These are phyloP conservation scores for Guyanaporus albipodus DNA, from an alignment of 768 basidiomycete genomes.

Conservation along the genomic window DNA sequence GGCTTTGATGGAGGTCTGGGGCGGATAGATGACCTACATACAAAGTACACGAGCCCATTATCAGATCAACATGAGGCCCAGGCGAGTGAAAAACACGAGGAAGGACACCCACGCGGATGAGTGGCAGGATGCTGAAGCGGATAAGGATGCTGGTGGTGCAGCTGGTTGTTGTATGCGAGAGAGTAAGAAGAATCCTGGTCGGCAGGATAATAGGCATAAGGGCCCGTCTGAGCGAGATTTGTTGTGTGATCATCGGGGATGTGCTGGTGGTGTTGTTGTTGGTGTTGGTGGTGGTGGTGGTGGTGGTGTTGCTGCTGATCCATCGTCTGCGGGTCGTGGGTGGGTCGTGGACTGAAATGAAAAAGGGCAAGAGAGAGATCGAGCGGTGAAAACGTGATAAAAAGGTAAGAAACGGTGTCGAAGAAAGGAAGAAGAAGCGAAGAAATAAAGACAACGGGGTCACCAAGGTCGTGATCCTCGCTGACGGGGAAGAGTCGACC, in stretches of 20 bases:
- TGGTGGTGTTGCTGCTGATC: constrained; percentile 40
- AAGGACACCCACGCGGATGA: constrained; percentile 69
- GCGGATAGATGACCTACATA: constrained; percentile 60
- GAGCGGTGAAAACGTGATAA: constrained; percentile 35
- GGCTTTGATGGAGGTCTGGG: constrained; percentile 64
- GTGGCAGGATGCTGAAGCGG: constrained; percentile 53
- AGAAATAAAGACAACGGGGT: constrained; percentile 28
- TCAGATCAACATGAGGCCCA: constrained; percentile 64
- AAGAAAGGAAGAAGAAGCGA: constrained; percentile 34
- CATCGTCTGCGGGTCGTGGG: constrained; percentile 39
- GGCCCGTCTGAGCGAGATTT: constrained; percentile 36
- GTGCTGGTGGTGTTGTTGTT: constrained; percentile 40
- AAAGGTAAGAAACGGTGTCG: constrained; percentile 32
- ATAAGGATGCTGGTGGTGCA: constrained; percentile 46
- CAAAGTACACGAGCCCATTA: constrained; percentile 49
- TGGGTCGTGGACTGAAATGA: constrained; percentile 34
- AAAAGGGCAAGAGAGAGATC: constrained; percentile 32
- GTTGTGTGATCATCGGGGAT: constrained; percentile 48
- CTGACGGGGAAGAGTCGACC: constrained; percentile 26
- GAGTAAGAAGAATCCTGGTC: constrained; percentile 55
- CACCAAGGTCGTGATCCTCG: constrained; percentile 27
- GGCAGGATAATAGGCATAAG: constrained; percentile 50
- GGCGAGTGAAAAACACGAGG: constrained; percentile 38
- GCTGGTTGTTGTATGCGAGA: constrained; percentile 49
- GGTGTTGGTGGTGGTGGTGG: constrained; percentile 38